Conservation (phyloP, 176 grass and related monocot species). For the Oryza coarctata region DNA sequence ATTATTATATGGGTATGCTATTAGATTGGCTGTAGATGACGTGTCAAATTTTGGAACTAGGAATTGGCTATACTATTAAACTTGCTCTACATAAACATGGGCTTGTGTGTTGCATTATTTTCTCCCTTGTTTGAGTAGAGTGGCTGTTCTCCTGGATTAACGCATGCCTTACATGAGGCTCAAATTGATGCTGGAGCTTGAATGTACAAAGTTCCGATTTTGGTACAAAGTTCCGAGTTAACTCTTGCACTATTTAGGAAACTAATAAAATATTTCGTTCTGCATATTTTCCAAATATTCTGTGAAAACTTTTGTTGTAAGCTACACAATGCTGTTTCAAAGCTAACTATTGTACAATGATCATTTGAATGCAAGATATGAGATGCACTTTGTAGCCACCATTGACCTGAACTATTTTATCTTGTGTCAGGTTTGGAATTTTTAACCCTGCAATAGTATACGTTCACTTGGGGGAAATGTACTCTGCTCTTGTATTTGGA, state of each 20-base stretch:
- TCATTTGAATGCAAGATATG: not conserved
- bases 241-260: not conserved
- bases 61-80: no score
- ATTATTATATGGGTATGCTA: no score
- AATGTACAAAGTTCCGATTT: no score
- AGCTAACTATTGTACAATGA: not conserved
- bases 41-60: no score
- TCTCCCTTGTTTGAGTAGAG: not conserved
- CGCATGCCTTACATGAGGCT: not conserved
- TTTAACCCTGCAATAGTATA: slow-evolving; percentile 92
- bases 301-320: not conserved
- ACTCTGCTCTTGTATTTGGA: slow-evolving; percentile 82
- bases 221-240: not conserved
- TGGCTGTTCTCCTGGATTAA: not conserved
- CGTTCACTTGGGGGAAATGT: slow-evolving; percentile 96
- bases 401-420: not conserved
- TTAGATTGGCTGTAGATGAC: no score
- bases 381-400: not conserved
- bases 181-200: not conserved
- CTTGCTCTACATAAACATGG: not conserved
- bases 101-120: not conserved
- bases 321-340: not conserved
- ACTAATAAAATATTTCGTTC: not conserved
- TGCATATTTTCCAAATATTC: not conserved
- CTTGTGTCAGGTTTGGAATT: slow-evolving; percentile 63